phyloP scores from a whole-genome alignment of 805 yeast genomes.

The Metschnikowia continentalis region DNA sequence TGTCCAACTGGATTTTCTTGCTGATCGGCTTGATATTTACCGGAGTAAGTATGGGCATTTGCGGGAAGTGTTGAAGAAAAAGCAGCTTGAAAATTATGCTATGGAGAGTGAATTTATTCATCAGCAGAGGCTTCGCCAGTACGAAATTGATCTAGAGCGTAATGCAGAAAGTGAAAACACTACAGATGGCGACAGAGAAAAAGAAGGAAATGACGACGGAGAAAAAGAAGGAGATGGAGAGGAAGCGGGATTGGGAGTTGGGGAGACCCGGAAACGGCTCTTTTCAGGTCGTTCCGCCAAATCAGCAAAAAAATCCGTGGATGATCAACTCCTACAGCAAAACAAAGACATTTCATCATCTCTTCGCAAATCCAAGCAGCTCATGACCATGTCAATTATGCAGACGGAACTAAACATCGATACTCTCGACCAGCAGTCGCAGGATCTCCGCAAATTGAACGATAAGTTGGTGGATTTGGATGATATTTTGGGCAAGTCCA shows the following conservation, averaged over 20 bases:
- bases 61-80: conserved; percentile 23
- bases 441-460: conserved; percentile 38
- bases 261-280: background rate
- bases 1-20: background rate
- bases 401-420: conserved; percentile 50
- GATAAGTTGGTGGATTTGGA: conserved; percentile 40
- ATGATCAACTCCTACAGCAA: conserved; percentile 42
- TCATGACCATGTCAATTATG: conserved; percentile 46
- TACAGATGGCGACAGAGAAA: too few relatives aligned
- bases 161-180: background rate
- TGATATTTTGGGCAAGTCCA: conserved; percentile 38
- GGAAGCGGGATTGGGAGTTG: background rate
- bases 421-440: conserved; percentile 44
- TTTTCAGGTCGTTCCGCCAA: conserved; percentile 11
- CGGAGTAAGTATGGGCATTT: conserved; percentile 20
- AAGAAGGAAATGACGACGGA: too few relatives aligned
- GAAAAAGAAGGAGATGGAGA: background rate
- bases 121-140: conserved; percentile 28
- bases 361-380: conserved; percentile 44
- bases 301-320: conserved; percentile 21
- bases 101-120: conserved; percentile 28
- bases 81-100: conserved; percentile 26
- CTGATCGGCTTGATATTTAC: conserved; percentile 18
- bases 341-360: conserved; percentile 45
- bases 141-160: background rate